Conservation (phyloP, 2,329 filamentous ascomycete species). For the Helotiales sp. region DNA sequence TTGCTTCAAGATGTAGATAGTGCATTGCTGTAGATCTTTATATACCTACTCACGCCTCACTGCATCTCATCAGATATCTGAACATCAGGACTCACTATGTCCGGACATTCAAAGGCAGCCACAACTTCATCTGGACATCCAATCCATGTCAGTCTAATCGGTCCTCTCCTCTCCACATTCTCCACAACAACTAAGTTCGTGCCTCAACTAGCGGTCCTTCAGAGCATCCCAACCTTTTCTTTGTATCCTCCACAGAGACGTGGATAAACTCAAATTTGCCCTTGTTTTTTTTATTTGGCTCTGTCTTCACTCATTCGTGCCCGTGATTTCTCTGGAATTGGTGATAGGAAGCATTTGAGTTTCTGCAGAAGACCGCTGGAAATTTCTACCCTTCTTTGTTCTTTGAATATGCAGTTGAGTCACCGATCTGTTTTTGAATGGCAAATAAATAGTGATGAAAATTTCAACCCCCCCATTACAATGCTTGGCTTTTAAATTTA, state of each 20-base stretch:
- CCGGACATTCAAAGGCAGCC: not conserved
- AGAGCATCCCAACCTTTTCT: not conserved
- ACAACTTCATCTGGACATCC: not conserved
- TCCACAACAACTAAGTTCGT: not conserved
- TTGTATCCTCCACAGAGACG: not conserved
- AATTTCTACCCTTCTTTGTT: conserved; percentile 1
- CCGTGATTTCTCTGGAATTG: too few species aligned
- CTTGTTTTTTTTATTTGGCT: too few species aligned
- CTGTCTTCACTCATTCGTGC: too few species aligned
- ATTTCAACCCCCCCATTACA: not conserved
- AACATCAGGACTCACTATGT: not conserved
- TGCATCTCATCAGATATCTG: not conserved
- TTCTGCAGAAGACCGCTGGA: too few species aligned
- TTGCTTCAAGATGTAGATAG: not conserved
- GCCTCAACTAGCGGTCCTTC: not conserved
- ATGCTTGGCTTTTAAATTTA: not conserved
- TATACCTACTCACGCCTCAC: not conserved
- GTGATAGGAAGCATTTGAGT: too few species aligned
- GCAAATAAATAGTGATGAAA: not conserved
- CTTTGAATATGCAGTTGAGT: not conserved
- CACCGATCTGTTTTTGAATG: too few species aligned
- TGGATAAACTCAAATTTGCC: not conserved
- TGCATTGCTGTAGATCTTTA: not conserved
- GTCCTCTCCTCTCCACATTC: not conserved
- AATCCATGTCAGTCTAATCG: not conserved